Base-by-base conservation (phyloP, 2,329 filamentous ascomycete species). In the Fusarium algeriense region DNA sequence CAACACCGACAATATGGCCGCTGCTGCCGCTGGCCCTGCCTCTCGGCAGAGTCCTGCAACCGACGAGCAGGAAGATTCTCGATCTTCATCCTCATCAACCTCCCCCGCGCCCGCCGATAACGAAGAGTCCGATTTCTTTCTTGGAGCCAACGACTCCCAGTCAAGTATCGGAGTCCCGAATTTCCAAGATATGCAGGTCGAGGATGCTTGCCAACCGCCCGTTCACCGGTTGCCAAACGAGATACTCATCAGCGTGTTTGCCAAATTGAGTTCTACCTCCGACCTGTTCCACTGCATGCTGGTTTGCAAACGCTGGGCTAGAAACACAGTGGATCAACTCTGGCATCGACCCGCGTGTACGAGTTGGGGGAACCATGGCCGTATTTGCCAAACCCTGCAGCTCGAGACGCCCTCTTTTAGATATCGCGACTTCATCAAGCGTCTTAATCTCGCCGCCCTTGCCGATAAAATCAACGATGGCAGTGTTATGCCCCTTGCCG, bases 281-380 rank as follows among this genome's bases (percentile, higher is more conserved):
- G 95, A 99, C 78, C 87, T 98, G 74, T 88, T 94, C 73, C 91
- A 91, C 81, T 97, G 93, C 82, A 95, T 98, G 93, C 86, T 96
- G 71, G 95, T 97, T n/a, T 98, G 92, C 78, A 95, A 94, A 81
- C 90, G 92, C 69, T 99, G 96, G 96, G 93, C 96, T 32, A 87
- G 92, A 70, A 98, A 98, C 79, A 92, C 93, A 55, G 96, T 98
- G 73, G 95, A 96, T 70, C 88, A 97, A 72, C 87, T 99, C 26
- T 99, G 96, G 96, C 95, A 98, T 81, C 89, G 96, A 41, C 96
- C 96, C 3, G 91, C 93, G 32, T 98, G 96, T 83, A 94, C 92
- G 76, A 93, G 90, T 75, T 98, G 94, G 92, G 82, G 86, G 15
- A 94, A 94, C 78, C 90, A 98, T 76, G 86, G 90, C 76, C 91